Percentiles rank a stretch among this genome's conserved stretches.
Evolutionary conservation across 1,284 basidiomycete genomes (phyloP).

Genomic region (Tremellales sp.): DNA sequence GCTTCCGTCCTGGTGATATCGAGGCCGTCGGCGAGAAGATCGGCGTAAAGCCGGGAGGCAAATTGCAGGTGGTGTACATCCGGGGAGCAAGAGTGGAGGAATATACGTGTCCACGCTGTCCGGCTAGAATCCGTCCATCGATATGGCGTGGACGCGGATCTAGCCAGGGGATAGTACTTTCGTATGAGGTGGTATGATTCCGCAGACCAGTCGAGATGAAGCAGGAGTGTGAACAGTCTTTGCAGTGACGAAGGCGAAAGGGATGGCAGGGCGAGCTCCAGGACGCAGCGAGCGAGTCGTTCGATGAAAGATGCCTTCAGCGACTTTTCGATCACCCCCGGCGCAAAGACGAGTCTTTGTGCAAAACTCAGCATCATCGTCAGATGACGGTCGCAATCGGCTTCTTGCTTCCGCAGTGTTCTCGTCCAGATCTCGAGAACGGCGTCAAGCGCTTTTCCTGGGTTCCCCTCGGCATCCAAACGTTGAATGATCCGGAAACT

Average conservation of each 20-base stretch:
- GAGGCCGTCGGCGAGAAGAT: constrained; percentile 31
- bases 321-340: no score
- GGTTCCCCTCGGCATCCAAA: no score
- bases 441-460: no score
- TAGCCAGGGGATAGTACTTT: constrained; percentile 19
- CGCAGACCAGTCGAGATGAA: constrained; percentile 3
- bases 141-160: constrained; percentile 12
- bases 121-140: constrained; percentile 13
- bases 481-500: no score
- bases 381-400: background rate
- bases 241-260: background rate
- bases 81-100: constrained; percentile 12
- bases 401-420: no score
- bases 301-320: no score
- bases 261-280: background rate
- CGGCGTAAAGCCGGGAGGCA: constrained; percentile 39
- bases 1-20: constrained; percentile 12
- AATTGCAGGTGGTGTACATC: constrained; percentile 24
- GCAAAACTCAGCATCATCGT: background rate
- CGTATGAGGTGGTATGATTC: constrained; percentile 20
- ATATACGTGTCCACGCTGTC: constrained; percentile 22
- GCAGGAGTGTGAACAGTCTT: constrained; percentile 13
- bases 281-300: no score
- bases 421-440: no score
- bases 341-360: background rate